Conservation (phyloP, 805 yeast genomes). For the Yarrowia sp. region DNA sequence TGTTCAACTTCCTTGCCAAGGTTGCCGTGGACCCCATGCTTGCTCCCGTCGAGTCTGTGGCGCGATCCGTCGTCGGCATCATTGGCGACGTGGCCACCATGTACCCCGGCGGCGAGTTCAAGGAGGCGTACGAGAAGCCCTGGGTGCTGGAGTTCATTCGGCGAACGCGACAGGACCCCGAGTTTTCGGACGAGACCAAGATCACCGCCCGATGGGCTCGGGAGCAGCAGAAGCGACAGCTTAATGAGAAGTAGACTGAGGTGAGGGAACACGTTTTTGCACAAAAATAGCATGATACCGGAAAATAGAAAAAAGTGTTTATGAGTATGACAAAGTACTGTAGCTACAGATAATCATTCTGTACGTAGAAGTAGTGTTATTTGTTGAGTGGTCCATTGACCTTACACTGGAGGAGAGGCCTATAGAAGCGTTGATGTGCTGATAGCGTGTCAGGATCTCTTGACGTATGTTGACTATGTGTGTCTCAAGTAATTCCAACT, state of each 20-base stretch:
- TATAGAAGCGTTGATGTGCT: no score
- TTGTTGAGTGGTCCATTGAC: no score
- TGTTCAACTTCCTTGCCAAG: conserved; percentile 64
- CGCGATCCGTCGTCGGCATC: conserved; percentile 83
- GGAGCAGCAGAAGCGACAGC: conserved; percentile 64
- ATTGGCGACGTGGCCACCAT: conserved; percentile 90
- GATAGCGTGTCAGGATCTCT: no score
- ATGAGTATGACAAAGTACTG: background rate
- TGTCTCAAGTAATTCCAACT: no score
- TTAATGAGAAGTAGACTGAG: conserved; percentile 15
- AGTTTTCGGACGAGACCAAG: conserved; percentile 63
- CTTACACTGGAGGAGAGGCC: no score
- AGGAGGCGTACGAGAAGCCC: conserved; percentile 60
- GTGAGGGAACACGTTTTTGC: background rate
- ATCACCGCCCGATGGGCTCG: conserved; percentile 98
- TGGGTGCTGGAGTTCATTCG: conserved; percentile 82
- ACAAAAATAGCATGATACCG: conserved; percentile 25
- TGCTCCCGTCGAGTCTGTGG: conserved; percentile 62
- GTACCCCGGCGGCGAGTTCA: conserved; percentile 74
- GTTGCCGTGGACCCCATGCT: conserved; percentile 61
- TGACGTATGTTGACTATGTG: no score
- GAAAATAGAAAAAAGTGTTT: conserved; percentile 16
- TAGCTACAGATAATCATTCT: no score
- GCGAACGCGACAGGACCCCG: conserved; percentile 61
- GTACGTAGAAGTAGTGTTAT: no score